These are phyloP conservation scores for Sclerotinia subarctica DNA, from an alignment of 2,329 filamentous ascomycete genomes.

Conservation along the genomic window DNA sequence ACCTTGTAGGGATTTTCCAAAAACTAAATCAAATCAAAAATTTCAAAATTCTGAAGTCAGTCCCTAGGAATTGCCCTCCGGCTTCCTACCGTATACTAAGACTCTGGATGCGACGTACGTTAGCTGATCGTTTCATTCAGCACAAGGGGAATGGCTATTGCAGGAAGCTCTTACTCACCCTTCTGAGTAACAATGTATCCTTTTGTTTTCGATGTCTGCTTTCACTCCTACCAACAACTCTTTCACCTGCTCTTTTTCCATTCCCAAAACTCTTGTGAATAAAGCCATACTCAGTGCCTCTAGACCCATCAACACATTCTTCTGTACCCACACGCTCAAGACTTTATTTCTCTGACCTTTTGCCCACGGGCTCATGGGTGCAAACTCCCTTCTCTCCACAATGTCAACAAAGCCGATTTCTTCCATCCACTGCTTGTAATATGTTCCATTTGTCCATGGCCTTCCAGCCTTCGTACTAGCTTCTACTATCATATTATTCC, in stretches of 20 bases:
- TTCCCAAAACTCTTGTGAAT: conserved; percentile 31
- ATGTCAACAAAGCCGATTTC: conserved; percentile 34
- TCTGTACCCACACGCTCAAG: conserved; percentile 28
- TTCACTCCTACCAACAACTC: conserved; percentile 26
- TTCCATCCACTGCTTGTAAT: conserved; percentile 34
- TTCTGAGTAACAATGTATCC: conserved; percentile 23
- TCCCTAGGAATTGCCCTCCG: neutral
- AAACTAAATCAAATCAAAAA: neutral
- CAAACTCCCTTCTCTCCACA: conserved; percentile 33
- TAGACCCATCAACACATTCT: conserved; percentile 28
- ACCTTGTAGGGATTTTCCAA: neutral
- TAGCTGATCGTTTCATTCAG: neutral
- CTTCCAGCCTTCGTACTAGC: conserved; percentile 25
- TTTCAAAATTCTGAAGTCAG: neutral
- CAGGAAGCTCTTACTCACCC: neutral
- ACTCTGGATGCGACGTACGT: neutral
- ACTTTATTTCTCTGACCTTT: conserved; percentile 33
- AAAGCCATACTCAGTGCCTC: conserved; percentile 25
- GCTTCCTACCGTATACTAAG: conserved; percentile 12
- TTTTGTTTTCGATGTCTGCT: conserved; percentile 22
- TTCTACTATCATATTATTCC: conserved; percentile 20
- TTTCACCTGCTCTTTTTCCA: conserved; percentile 35
- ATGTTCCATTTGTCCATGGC: conserved; percentile 29
- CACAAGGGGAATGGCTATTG: too few species aligned
- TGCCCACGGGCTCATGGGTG: conserved; percentile 33